Evolutionary conservation across 169 alveolate species (phyloP).

Genomic region (Prorocentrum cordatum): DNA sequence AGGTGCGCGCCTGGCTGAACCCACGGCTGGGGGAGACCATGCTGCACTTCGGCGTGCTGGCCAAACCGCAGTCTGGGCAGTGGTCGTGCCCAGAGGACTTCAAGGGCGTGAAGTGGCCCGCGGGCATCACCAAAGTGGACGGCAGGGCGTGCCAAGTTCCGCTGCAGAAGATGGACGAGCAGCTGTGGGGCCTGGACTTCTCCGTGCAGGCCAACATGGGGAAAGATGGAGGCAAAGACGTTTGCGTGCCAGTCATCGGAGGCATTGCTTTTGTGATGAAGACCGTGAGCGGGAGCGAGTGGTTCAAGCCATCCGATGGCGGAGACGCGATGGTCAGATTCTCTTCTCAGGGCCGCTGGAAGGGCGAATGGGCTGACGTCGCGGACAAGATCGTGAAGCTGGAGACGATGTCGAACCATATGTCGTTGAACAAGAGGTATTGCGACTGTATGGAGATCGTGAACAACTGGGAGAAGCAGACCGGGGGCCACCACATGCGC

Average conservation of each 20-base stretch:
- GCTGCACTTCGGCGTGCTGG: constrained; percentile 43
- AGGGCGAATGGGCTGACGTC: constrained; percentile 33
- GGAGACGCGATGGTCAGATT: constrained; percentile 65
- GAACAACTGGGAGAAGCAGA: constrained; percentile 41
- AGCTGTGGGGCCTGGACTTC: not conserved
- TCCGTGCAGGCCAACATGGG: not conserved
- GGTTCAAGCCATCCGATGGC: constrained; percentile 73
- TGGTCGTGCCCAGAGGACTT: constrained; percentile 24
- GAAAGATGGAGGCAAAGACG: not conserved
- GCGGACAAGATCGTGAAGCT: constrained; percentile 71
- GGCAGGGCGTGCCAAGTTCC: not conserved
- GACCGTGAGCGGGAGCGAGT: constrained; percentile 49
- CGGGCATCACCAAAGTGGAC: constrained; percentile 17
- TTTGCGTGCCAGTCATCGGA: constrained; percentile 11
- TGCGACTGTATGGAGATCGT: constrained; percentile 8
- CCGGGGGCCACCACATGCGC: constrained; percentile 20
- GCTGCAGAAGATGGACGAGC: constrained; percentile 13
- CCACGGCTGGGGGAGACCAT: constrained; percentile 32
- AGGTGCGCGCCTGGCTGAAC: constrained; percentile 53
- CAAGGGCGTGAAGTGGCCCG: constrained; percentile 1
- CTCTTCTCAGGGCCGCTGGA: constrained; percentile 7
- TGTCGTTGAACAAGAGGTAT: constrained; percentile 69
- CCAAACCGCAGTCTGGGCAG: constrained; percentile 18
- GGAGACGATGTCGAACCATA: constrained; percentile 71
- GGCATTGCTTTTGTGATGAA: constrained; percentile 72